These are phyloP conservation scores for Phialemonium atrogriseum DNA, from an alignment of 2,329 filamentous ascomycete genomes.

Conservation along the genomic window DNA sequence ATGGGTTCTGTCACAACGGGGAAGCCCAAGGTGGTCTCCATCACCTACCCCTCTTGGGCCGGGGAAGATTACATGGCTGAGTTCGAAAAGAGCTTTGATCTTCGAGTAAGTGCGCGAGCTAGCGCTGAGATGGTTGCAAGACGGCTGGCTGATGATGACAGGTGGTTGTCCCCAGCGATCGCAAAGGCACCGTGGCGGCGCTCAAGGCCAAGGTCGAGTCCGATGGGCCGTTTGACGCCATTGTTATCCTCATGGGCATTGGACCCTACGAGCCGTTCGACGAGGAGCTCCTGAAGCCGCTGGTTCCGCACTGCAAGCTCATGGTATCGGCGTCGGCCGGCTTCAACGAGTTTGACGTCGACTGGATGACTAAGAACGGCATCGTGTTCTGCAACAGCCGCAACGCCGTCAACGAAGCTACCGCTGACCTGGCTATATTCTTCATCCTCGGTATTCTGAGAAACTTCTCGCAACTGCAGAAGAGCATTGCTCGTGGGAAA, in stretches of 20 bases:
- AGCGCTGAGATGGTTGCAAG: slow-evolving; percentile 30
- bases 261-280: slow-evolving; percentile 40
- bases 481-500: slow-evolving; percentile 22
- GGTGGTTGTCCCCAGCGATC: slow-evolving; percentile 27
- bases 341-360: slow-evolving; percentile 37
- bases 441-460: slow-evolving; percentile 30
- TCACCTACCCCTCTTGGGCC: too few relatives aligned
- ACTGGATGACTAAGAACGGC: slow-evolving; percentile 29
- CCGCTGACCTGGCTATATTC: slow-evolving; percentile 37
- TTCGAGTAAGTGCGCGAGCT: slow-evolving; percentile 24
- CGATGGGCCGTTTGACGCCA: slow-evolving; percentile 34
- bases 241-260: slow-evolving; percentile 42
- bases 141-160: too few relatives aligned
- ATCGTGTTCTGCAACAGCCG: slow-evolving; percentile 47
- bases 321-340: slow-evolving; percentile 38
- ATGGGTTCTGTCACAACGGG: too few relatives aligned
- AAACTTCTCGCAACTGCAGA: slow-evolving; percentile 32
- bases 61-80: too few relatives aligned
- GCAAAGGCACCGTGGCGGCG: slow-evolving; percentile 23
- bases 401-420: slow-evolving; percentile 44
- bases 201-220: slow-evolving; percentile 25
- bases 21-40: too few relatives aligned
- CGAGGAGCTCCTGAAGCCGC: slow-evolving; percentile 27
- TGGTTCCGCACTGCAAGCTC: slow-evolving; percentile 34
- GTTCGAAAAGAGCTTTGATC: too few relatives aligned